Evolutionary conservation across 2,329 filamentous ascomycete species (phyloP).

Genomic region (Sclerotinia trifoliorum): DNA sequence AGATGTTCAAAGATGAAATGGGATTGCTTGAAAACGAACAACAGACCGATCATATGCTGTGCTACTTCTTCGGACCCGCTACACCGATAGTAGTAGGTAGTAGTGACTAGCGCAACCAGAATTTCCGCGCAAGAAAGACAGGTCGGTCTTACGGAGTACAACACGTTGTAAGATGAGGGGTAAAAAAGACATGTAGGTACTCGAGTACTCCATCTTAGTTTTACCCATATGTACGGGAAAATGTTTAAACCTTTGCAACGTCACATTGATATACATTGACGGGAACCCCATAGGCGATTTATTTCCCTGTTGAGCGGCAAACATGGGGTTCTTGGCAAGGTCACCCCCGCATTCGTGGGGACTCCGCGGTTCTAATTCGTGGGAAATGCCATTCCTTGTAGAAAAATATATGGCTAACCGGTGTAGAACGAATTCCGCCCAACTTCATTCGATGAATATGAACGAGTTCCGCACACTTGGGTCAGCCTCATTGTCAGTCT

Average conservation of each 20-base stretch:
- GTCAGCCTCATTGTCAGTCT: too few species aligned
- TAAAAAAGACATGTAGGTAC: background rate
- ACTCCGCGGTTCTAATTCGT: conserved; percentile 10
- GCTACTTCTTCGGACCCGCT: background rate
- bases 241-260: background rate
- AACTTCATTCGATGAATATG: background rate
- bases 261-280: background rate
- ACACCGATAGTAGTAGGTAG: background rate
- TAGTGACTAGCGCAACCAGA: background rate
- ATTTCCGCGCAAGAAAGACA: conserved; percentile 24
- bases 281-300: background rate
- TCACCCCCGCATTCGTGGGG: background rate
- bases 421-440: background rate
- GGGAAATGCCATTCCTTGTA: background rate
- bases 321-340: background rate
- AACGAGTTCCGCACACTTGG: too few species aligned
- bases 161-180: background rate
- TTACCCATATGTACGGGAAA: background rate
- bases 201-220: background rate
- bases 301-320: background rate
- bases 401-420: background rate
- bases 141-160: background rate
- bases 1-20: background rate
- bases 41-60: background rate
- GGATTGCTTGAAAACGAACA: too few species aligned